Percentiles rank a stretch among this genome's conserved stretches.
Conservation (phyloP, 805 yeast species). For the Pichia eremophila region DNA sequence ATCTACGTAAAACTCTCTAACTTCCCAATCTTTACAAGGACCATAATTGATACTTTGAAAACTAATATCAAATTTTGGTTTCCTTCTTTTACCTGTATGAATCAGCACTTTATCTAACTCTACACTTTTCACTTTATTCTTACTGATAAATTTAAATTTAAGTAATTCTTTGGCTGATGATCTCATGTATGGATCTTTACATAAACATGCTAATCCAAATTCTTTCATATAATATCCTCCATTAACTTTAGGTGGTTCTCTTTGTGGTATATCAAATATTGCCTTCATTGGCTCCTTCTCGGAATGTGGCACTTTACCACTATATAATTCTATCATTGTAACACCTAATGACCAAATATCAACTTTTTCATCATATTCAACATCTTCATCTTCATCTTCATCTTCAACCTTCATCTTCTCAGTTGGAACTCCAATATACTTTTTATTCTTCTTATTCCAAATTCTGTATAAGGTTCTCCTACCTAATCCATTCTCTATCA, state of each 20-base stretch:
- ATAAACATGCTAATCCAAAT: constrained; percentile 58
- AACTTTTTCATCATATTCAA: constrained; percentile 75
- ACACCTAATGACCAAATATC: constrained; percentile 97
- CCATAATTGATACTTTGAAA: constrained; percentile 16
- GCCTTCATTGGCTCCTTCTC: constrained; percentile 71
- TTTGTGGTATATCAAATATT: constrained; percentile 57
- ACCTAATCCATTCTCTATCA: constrained; percentile 4
- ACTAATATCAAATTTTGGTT: constrained; percentile 32
- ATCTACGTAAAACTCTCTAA: constrained; percentile 1
- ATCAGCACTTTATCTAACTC: neutral
- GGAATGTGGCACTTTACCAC: constrained; percentile 75
- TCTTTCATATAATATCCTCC: constrained; percentile 34
- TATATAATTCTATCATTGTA: constrained; percentile 75
- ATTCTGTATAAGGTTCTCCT: constrained; percentile 5
- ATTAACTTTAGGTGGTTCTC: constrained; percentile 48
- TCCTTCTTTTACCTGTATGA: constrained; percentile 1
- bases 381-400: constrained; percentile 7
- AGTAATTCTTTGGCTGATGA: constrained; percentile 53
- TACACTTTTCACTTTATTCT: constrained; percentile 23
- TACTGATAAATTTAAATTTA: constrained; percentile 41
- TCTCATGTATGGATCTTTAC: constrained; percentile 55
- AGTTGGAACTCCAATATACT: neutral
- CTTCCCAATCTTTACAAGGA: constrained; percentile 21
- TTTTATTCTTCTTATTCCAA: constrained; percentile 7
- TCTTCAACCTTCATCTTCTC: neutral